A percentile compares a stretch with the other conserved stretches of the same genome.
Conservation (phyloP, 2,329 filamentous ascomycete genomes). For the Mycogone perniciosa region DNA sequence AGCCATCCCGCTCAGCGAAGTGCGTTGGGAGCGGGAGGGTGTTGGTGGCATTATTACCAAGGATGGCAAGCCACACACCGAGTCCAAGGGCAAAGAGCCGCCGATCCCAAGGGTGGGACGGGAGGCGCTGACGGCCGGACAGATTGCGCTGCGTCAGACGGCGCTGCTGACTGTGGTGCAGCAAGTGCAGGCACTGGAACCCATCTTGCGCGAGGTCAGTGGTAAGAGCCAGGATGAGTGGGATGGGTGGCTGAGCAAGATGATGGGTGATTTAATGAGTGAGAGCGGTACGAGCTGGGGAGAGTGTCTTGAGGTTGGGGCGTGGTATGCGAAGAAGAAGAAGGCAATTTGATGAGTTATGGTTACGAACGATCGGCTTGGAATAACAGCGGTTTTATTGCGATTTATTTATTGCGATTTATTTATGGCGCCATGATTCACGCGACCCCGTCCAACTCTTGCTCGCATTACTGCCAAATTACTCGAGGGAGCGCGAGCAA, state of each 20-base stretch:
- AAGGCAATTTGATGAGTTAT: background rate
- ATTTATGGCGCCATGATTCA: background rate
- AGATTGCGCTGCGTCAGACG: slow-evolving; percentile 68
- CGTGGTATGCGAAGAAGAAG: slow-evolving; percentile 79
- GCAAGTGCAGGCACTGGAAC: slow-evolving; percentile 79
- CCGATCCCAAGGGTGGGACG: slow-evolving; percentile 21
- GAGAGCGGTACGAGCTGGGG: slow-evolving; percentile 74
- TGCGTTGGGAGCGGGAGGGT: slow-evolving; percentile 80
- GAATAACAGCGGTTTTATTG: background rate
- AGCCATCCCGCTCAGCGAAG: slow-evolving; percentile 78
- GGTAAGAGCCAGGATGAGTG: slow-evolving; percentile 88
- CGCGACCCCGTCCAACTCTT: background rate
- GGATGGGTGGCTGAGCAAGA: slow-evolving; percentile 81
- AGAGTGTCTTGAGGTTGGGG: slow-evolving; percentile 80
- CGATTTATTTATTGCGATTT: background rate
- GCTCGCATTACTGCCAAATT: background rate
- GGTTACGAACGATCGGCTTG: too few species aligned
- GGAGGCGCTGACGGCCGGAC: slow-evolving; percentile 57
- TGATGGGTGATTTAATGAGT: slow-evolving; percentile 78
- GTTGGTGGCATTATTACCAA: slow-evolving; percentile 57
- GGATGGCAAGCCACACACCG: slow-evolving; percentile 51
- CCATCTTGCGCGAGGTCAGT: slow-evolving; percentile 71
- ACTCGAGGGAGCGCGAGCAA: background rate
- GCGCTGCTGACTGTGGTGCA: slow-evolving; percentile 77
- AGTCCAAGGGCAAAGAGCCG: slow-evolving; percentile 43